Evolutionary conservation across 176 grass and related monocot species (phyloP), one percentile per base, ranked within the genome.

Genomic region (Metroxylon sagu): DNA sequence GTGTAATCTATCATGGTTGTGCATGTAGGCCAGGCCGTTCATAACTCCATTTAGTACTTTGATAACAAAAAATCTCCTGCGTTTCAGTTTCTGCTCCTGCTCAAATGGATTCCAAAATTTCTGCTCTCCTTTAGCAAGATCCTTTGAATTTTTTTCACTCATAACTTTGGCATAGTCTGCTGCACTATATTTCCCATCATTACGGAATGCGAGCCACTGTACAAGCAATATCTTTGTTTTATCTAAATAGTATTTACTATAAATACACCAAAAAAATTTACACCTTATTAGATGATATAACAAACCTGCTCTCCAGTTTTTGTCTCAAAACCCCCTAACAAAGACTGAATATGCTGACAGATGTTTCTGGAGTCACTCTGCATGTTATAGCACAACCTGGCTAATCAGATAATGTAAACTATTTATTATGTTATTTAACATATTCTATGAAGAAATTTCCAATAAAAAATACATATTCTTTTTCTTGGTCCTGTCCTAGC

Each of bases 241-340:
- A 71, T 70, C 10, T 66, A 54, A 53, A 29, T 1, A 63, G 19
- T n/a, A 56, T 63, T 64, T 56, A 27, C 27, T 26, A 75, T 7
- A 6, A 58, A 51, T 53, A 5, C 39, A 56, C 69, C 62, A 69
- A n/a, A 43, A 43, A 43, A 43, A 43, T 31, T 43, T 7, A n/a
- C 15, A 18, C 29, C 19, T 19, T 19, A 25, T 29, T 53, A 19
- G n/a, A 21, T 60, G 16, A 4, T 52, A 29, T 62, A 52, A 19
- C 56, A 48, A 71, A 96, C 91, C 91, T 96, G 86, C 69, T 96
- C 91, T 71, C 91, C 91, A 19, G 77, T 90, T 77, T 69, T 63
- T 49, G 91, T 96, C 83, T 96, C 91, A 65, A 96, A 96, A 48
- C 83, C 91, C 60, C 91, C 86, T 71, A 96, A 74, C 60, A 96